These are phyloP conservation scores for Rhododendron ovatum DNA, from an alignment of 148 eudicot genomes.

Conservation along the genomic window DNA sequence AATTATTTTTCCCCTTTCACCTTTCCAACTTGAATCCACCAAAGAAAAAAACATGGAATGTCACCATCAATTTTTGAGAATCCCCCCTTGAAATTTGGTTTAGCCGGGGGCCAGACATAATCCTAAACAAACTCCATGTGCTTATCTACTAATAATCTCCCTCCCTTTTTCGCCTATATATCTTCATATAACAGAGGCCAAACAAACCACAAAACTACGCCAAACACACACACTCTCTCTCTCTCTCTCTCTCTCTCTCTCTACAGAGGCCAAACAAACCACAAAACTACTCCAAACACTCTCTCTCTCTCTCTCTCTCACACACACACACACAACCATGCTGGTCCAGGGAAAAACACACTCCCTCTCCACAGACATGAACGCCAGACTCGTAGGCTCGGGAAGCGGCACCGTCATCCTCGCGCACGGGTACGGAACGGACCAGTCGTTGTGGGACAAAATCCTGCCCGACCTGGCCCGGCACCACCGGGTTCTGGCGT, in stretches of 20 bases:
- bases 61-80: neutral
- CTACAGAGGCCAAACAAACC: neutral
- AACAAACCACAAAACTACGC: neutral
- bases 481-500: constrained; percentile 39
- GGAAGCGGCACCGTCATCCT: constrained; percentile 55
- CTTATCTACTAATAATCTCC: neutral
- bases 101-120: neutral
- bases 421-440: constrained; percentile 78
- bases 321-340: constrained; percentile 24
- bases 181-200: neutral
- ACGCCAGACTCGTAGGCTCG: constrained; percentile 53
- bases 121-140: neutral
- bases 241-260: neutral
- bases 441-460: constrained; percentile 82
- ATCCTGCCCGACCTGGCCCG: constrained; percentile 43
- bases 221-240: neutral
- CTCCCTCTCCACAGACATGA: constrained; percentile 53
- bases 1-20: neutral
- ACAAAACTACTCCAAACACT: neutral
- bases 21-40: neutral
- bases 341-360: constrained; percentile 36
- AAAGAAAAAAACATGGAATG: neutral
- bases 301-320: neutral
- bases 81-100: neutral
- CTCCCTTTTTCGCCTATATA: too few species aligned